Evolutionary conservation across 371 early-diverging fungal species (phyloP), one percentile per base, ranked within the genome.

Genomic region (Cokeromyces recurvatus): DNA sequence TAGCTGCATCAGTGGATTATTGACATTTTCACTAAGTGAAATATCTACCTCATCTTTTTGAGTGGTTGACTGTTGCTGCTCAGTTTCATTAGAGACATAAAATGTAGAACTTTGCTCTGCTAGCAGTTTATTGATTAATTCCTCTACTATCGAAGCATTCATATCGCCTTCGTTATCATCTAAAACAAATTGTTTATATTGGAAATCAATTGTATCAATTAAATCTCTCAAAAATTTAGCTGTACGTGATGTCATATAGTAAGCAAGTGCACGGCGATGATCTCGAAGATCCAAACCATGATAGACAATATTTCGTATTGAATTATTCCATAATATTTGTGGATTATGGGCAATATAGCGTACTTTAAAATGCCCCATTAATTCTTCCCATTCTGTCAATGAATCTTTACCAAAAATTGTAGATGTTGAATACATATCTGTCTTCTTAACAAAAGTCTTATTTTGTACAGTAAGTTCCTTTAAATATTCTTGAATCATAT

Each of bases 101-200:
- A 81, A 53, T 8, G 64, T 65, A 29, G 71, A 69, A n/a, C 66
- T 63, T 36, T 69, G 38, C 25, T 82, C 82, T 2, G 57, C 32
- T 10, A 87, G 43, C 0, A 87, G 62, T 24, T 73, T 64, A 12
- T 62, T 48, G 17, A 87, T 68, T 27, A 87, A 53, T 7, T 77
- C 74, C n/a, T 77, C 49, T 0, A 76, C 77, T 57, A 71, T 68
- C 16, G 52, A 44, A 2, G 57, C 47, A 27, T 73, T 71, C 39
- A 74, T 59, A 1, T 45, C 53, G 6, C 45, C 60, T 19, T 73
- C 76, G 12, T 46, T 43, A 40, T 63, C 59, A 11, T 59, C 57
- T 2, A 49, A 41, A 9, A 55, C 52, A 23, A 57, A 48, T 11
- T 40, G 44, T n/a, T 38, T 43, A 14, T 41, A 44, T 20, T 57